Base-by-base conservation (phyloP, 352 stramenopile genomes). In the Phytophthora sansomeana region DNA sequence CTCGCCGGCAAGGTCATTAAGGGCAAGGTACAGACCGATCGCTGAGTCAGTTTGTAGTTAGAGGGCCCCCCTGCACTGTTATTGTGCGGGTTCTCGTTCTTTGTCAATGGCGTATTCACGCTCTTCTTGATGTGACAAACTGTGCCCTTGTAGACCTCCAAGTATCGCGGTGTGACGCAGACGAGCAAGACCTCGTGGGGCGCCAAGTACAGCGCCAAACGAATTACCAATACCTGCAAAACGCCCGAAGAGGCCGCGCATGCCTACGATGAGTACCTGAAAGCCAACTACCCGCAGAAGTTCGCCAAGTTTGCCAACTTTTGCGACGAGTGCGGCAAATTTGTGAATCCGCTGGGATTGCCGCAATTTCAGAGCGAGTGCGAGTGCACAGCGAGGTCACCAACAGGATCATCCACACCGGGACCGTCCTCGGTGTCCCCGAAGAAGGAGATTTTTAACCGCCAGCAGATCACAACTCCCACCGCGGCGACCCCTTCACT, bases 301-400 rank as follows among this genome's bases (percentile, higher is more conserved):
- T 95, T 91, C 63, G 63, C 81, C 47, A 95, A 93, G 63, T 95
- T 93, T 67, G 87, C 85, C 58, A 96, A 96, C 51, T 96, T 96
- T 51, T 96, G 89, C 58, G 75, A 84, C 28, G 84, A 86, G 26
- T 96, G 89, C 58, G 82, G 82, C 49, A 77, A 75, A 19, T 96
- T 95, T 36, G 84, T 92, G 51, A 96, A 96, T 67, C 88, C 89
- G 4, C 68, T 96, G 3, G 85, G 85, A 0, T 58, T 95, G 13
- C 70, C 79, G 7, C 80, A 93, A 55, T 92, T 85, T 65, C 75
- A 78, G 57, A 93, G 86, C 59, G 85, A 93, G 60, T 95, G 87
- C 38, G 63, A 64, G 41, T 96, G 87, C 61, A 70, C 78, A n/a
- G 59, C 46, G 61, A 80, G 39, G 70, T 71, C 58, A 19, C 60